Evolutionary conservation across 2,329 filamentous ascomycete species (phyloP).

Genomic region (Cladophialophora carrionii): DNA sequence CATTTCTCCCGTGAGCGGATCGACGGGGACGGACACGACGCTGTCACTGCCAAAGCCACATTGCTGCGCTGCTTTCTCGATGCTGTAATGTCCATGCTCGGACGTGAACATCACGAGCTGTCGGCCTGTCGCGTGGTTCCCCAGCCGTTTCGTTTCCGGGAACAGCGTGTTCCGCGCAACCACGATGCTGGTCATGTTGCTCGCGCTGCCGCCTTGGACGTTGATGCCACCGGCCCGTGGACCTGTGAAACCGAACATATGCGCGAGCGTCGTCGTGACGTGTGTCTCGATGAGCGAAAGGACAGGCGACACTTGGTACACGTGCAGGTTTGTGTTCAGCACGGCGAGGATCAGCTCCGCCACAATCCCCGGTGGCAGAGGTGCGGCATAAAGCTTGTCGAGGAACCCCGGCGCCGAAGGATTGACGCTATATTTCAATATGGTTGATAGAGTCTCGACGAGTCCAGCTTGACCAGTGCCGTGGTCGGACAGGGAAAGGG

Average conservation of each 20-base stretch:
- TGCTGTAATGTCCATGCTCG: constrained; percentile 87
- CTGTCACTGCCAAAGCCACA: constrained; percentile 77
- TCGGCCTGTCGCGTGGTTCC: constrained; percentile 58
- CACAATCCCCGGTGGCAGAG: constrained; percentile 81
- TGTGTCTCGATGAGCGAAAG: constrained; percentile 85
- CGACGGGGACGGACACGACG: constrained; percentile 75
- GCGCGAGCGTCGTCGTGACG: constrained; percentile 72
- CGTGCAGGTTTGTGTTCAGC: constrained; percentile 91
- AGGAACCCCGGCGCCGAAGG: constrained; percentile 98
- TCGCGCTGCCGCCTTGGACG: constrained; percentile 78
- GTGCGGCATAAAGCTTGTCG: constrained; percentile 92
- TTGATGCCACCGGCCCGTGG: constrained; percentile 71
- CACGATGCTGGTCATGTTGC: constrained; percentile 82
- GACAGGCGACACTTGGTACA: constrained; percentile 90
- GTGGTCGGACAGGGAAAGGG: constrained; percentile 56
- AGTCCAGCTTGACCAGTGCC: constrained; percentile 73
- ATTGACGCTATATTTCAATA: constrained; percentile 88
- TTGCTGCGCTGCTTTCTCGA: constrained; percentile 93
- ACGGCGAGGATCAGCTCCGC: constrained; percentile 82
- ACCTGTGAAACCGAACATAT: constrained; percentile 74
- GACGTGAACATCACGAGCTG: constrained; percentile 85
- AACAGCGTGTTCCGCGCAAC: constrained; percentile 85
- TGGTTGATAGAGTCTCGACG: constrained; percentile 67
- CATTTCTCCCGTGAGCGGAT: constrained; percentile 70
- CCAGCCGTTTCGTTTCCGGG: constrained; percentile 73